Evolutionary conservation across 2,329 filamentous ascomycete genomes (phyloP), one percentile per base, ranked within the genome.

Genomic region (Cryphonectria japonica): DNA sequence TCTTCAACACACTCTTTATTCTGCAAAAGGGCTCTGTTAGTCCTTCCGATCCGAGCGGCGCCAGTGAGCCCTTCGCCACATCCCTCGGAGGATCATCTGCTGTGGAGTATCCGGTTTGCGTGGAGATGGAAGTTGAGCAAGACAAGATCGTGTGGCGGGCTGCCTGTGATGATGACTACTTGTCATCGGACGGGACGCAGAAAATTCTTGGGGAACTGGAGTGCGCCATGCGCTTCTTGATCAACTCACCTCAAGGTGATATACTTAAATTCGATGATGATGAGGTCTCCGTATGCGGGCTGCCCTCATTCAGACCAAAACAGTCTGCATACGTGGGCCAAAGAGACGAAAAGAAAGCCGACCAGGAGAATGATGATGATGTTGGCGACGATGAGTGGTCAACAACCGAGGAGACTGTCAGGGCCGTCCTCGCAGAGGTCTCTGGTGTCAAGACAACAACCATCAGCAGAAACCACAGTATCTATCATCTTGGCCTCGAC

Each of bases 401-500:
- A 0, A 68, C 76, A 0, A 73, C 74, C 0, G 82, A 84, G 32
- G 72, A 71, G 1, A 75, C 71, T 0, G 83, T 91, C 29, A 80
- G 87, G 2, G 77, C 81, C 1, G 82, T 86, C 0, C 79, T 92
- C 19, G 82, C 85, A 0, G 78, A 84, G 41, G 84, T 95, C 0
- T 92, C 94, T 0, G 87, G 86, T 22, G 80, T 92, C 0, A 83
- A 89, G 0, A 80, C 84, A 26, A 77, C 83, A 0, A 83, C 88
- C 1, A 92, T 97, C 67, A 80, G 82, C 2, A 85, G 85, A 69
- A 83, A 85, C 0, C 87, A 90, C 66, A 93, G 87, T 0, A 87
- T 97, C 16, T 97, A 96, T 79, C 91, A 96, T 73, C 85, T 98
- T 1, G 95, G 95, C 0, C 87, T 98, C 1, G 95, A 98, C 78